Evolutionary conservation across 164 flowering plant genomes (phyloP).

Genomic region (Tinospora cordifolia): DNA sequence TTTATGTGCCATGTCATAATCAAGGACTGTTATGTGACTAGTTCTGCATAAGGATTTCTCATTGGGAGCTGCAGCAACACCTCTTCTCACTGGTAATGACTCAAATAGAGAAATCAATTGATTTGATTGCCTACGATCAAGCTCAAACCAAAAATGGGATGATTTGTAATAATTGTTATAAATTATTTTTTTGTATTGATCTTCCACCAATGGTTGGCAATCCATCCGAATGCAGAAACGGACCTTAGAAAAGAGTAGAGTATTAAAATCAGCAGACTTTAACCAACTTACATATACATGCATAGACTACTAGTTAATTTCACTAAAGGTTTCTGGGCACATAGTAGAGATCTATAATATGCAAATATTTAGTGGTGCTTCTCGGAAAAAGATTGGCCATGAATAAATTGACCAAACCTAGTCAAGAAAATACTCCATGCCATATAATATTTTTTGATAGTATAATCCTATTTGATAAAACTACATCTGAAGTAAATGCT

Average conservation of each 20-base stretch:
- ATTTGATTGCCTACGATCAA: slow-evolving; percentile 64
- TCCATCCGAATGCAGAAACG: slow-evolving; percentile 39
- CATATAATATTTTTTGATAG: no score
- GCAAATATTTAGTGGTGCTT: no score
- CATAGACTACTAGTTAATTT: background rate
- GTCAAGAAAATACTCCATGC: no score
- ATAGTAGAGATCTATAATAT: no score
- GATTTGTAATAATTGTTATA: slow-evolving; percentile 48
- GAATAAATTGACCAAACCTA: no score
- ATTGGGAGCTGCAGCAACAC: slow-evolving; percentile 12
- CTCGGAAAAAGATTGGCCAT: no score
- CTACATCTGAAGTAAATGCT: no score
- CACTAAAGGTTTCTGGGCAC: no score
- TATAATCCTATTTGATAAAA: no score
- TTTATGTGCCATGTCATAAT: slow-evolving; percentile 13
- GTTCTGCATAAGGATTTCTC: slow-evolving; percentile 18
- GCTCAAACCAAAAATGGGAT: slow-evolving; percentile 74
- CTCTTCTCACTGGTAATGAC: slow-evolving; percentile 27
- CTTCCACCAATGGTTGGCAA: slow-evolving; percentile 56
- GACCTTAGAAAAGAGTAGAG: slow-evolving; percentile 38
- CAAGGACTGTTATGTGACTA: slow-evolving; percentile 11
- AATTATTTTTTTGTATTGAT: slow-evolving; percentile 45
- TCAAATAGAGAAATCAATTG: slow-evolving; percentile 40
- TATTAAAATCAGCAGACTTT: slow-evolving; percentile 6
- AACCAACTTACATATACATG: background rate